A percentile compares a stretch with the other conserved stretches of the same genome.
Evolutionary conservation across 2,329 filamentous ascomycete genomes (phyloP).

Genomic region (Escovopsis sp.): DNA sequence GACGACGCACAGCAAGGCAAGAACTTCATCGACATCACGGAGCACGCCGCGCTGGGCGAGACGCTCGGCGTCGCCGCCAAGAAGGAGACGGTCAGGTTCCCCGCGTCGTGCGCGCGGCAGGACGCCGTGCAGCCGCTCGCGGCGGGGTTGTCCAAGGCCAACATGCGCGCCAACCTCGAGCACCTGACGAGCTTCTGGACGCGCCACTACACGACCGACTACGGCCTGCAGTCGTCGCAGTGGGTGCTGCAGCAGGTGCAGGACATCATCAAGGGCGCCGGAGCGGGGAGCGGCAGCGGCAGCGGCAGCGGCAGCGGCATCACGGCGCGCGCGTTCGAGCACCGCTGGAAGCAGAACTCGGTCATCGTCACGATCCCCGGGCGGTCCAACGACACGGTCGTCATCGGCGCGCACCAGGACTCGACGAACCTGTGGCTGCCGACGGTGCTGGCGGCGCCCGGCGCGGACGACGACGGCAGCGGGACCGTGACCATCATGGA

Average conservation of each 20-base stretch:
- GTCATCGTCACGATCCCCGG: conserved; percentile 89
- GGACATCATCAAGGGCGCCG: conserved; percentile 54
- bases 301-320: conserved; percentile 38
- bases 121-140: conserved; percentile 53
- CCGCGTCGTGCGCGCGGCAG: conserved; percentile 49
- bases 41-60: conserved; percentile 45
- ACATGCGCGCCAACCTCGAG: conserved; percentile 66
- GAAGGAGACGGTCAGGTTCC: conserved; percentile 40
- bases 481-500: conserved; percentile 92
- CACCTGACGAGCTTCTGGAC: conserved; percentile 69
- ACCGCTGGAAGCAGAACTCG: conserved; percentile 79
- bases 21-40: conserved; percentile 91
- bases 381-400: conserved; percentile 66
- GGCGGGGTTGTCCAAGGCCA: conserved; percentile 53
- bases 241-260: conserved; percentile 73
- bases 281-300: conserved; percentile 37
- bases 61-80: conserved; percentile 17
- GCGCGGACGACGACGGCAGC: conserved; percentile 90
- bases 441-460: conserved; percentile 68
- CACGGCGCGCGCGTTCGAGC: conserved; percentile 57
- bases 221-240: conserved; percentile 69
- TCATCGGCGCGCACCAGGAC: conserved; percentile 88
- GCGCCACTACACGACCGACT: conserved; percentile 66
- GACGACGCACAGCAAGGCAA: conserved; percentile 51
- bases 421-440: conserved; percentile 89